Evolutionary conservation across 139 green algal genomes (phyloP), one percentile per base, ranked within the genome.

Genomic region (Volvox reticuliferus): DNA sequence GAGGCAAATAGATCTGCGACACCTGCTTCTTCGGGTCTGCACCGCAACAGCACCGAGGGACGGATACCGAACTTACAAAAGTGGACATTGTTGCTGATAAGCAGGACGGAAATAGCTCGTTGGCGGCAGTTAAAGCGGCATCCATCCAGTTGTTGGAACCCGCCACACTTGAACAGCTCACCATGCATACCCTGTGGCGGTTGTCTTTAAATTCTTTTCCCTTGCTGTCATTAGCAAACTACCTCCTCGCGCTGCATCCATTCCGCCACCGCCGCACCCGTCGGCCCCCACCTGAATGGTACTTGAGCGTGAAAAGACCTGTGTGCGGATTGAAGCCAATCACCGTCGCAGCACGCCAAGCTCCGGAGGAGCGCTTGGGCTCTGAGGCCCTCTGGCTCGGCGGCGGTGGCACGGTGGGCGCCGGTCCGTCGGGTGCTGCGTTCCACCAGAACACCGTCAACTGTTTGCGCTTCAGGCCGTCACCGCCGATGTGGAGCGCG

Each of bases 21-120:
- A 76, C 33, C 30, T 87, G 81, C 62, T 87, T 87, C 81, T 87
- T 87, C 61, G 81, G 30, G 30, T 87, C 81, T 87, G 79, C 50
- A 44, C 44, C 44, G 44, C 44, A 55, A 55, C 44, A 55, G 44
- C 44, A 55, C 44, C 5, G 44, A 55, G 44, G 44, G 44, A 55
- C n/a, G 44, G 44, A 55, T 55, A 55, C 9, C 5, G 44, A 55
- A 5, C 44, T 55, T 55, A 55, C 44, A 14, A 14, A 5, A 55
- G 44, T 14, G 9, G 44, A 55, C 44, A 55, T n/a, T n/a, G n/a
- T n/a, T n/a, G n/a, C n/a, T n/a, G n/a, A 55, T 55, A 55, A 55
- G 9, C n/a, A 55, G 44, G 44, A 55, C 9, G 9, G 44, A 55
- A 9, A 55, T 14, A 55, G 9, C n/a, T n/a, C n/a, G 44, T 5